Conservation (phyloP, 305 asterid species). For the Fraxinus albicans region DNA sequence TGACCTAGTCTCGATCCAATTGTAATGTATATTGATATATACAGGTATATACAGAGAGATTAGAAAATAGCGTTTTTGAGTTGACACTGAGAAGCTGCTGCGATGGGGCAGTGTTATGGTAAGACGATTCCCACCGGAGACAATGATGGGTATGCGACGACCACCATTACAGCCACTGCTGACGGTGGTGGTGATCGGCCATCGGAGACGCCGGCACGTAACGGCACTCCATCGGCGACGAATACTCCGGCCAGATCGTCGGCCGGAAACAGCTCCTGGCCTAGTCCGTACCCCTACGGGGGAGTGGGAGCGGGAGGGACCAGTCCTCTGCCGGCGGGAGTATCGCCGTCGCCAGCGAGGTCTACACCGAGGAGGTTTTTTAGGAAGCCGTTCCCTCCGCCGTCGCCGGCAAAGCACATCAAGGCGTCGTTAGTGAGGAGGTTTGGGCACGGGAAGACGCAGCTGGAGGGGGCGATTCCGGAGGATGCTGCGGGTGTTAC, state of each 20-base stretch:
- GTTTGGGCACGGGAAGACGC: slow-evolving; percentile 65
- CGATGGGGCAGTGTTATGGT: slow-evolving; percentile 96
- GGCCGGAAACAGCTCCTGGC: slow-evolving; percentile 69
- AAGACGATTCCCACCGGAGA: slow-evolving; percentile 75
- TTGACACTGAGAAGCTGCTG: slow-evolving; percentile 23
- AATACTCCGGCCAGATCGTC: slow-evolving; percentile 74
- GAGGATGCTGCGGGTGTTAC: slow-evolving; percentile 52
- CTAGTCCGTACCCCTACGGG: slow-evolving; percentile 73
- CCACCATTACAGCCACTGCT: slow-evolving; percentile 35
- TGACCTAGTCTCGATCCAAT: slow-evolving; percentile 17
- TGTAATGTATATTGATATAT: background rate
- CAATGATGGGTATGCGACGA: slow-evolving; percentile 38
- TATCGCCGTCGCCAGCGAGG: slow-evolving; percentile 82
- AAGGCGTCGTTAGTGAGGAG: slow-evolving; percentile 75
- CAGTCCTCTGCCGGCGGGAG: slow-evolving; percentile 49
- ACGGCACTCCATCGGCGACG: slow-evolving; percentile 44
- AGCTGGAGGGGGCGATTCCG: slow-evolving; percentile 76
- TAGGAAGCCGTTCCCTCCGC: slow-evolving; percentile 82
- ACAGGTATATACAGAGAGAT: slow-evolving; percentile 16
- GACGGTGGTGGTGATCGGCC: slow-evolving; percentile 33
- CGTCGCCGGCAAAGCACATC: slow-evolving; percentile 93
- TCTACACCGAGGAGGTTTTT: slow-evolving; percentile 82
- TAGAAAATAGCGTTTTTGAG: slow-evolving; percentile 20
- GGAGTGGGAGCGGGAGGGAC: slow-evolving; percentile 24
- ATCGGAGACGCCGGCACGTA: slow-evolving; percentile 27